Conservation (phyloP, 208 protist genomes). For the Crithidia brevicula region DNA sequence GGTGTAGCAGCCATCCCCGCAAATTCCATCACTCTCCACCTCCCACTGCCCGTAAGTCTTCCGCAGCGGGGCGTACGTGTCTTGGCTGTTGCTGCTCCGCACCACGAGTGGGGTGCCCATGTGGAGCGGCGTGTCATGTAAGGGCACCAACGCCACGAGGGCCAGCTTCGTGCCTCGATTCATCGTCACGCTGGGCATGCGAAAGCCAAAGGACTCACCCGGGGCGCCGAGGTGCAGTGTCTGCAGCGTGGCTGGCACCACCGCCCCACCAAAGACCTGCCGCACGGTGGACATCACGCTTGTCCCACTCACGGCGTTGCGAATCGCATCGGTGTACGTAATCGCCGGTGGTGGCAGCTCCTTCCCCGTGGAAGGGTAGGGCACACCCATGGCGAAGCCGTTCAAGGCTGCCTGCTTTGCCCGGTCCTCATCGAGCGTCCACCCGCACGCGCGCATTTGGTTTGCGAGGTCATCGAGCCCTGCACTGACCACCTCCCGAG, state of each 20-base stretch:
- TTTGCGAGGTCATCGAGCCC: conserved; percentile 67
- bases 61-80: conserved; percentile 62
- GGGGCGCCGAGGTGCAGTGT: conserved; percentile 75
- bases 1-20: conserved; percentile 84
- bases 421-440: conserved; percentile 61
- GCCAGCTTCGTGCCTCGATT: conserved; percentile 85
- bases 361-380: conserved; percentile 44
- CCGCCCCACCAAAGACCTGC: conserved; percentile 84
- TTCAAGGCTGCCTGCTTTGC: conserved; percentile 37
- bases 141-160: conserved; percentile 70
- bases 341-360: conserved; percentile 67
- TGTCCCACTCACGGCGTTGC: conserved; percentile 69
- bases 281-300: conserved; percentile 85
- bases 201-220: conserved; percentile 71
- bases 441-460: conserved; percentile 69
- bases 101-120: conserved; percentile 80
- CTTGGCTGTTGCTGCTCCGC: conserved; percentile 74
- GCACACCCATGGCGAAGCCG: conserved; percentile 78
- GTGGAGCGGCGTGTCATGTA: conserved; percentile 82
- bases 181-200: conserved; percentile 75
- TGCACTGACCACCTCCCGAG: conserved; percentile 56
- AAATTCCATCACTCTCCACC: conserved; percentile 70
- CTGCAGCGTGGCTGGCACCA: conserved; percentile 58
- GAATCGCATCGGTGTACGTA: conserved; percentile 64
- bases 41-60: conserved; percentile 87